A percentile compares a stretch with the other conserved stretches of the same genome.
phyloP scores from a whole-genome alignment of 2,329 filamentous ascomycete genomes.

The Thelonectria olida region DNA sequence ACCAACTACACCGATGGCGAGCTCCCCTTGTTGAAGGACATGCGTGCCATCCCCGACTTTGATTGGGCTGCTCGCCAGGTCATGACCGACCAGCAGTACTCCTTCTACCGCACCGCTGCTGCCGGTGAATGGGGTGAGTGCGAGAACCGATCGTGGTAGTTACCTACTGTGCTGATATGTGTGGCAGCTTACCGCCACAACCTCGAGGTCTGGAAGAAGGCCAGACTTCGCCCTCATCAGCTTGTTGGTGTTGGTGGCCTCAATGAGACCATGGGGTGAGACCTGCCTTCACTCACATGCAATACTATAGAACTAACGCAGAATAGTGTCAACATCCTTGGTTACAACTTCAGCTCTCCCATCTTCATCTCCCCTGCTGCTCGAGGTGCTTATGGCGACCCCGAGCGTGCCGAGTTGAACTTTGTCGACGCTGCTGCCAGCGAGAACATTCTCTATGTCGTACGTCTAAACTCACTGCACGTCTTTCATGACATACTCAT shows the following conservation, averaged over 20 bases:
- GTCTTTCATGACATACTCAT: background rate
- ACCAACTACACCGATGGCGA: constrained; percentile 45
- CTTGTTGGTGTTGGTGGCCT: constrained; percentile 44
- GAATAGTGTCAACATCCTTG: constrained; percentile 52
- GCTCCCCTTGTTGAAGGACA: constrained; percentile 50
- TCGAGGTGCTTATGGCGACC: constrained; percentile 53
- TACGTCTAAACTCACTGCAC: constrained; percentile 15
- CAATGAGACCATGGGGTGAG: constrained; percentile 46
- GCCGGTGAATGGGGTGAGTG: constrained; percentile 55
- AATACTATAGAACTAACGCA: background rate
- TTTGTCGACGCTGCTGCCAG: constrained; percentile 55
- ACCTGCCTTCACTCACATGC: too few species aligned
- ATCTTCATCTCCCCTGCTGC: constrained; percentile 60
- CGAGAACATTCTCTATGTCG: constrained; percentile 57
- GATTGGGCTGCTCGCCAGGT: constrained; percentile 57
- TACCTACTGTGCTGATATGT: background rate
- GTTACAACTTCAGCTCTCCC: constrained; percentile 57
- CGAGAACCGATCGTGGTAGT: background rate
- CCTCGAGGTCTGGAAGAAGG: constrained; percentile 58
- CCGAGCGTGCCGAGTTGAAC: constrained; percentile 55
- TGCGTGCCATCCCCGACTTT: constrained; percentile 59
- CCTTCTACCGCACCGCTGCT: constrained; percentile 60
- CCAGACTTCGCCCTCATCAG: constrained; percentile 51
- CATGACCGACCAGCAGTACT: constrained; percentile 52
- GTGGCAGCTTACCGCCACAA: constrained; percentile 56